Conservation (phyloP, 2,329 filamentous ascomycete species). For the Claviceps pazoutovae region DNA sequence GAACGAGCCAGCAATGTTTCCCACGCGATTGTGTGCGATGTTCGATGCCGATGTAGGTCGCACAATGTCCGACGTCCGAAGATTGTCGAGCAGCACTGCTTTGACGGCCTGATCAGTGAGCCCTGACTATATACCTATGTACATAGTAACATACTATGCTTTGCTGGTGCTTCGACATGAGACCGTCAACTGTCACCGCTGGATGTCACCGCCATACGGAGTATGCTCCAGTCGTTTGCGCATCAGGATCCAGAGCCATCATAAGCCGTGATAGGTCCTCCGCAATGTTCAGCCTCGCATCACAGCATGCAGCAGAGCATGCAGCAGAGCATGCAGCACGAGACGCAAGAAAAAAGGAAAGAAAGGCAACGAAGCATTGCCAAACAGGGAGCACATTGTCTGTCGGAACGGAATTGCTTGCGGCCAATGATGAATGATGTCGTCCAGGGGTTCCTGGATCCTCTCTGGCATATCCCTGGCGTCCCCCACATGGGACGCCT, state of each 20-base stretch:
- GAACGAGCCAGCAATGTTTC: too few species aligned
- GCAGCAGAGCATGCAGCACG: background rate
- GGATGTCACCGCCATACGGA: too few species aligned
- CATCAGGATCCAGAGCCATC: background rate
- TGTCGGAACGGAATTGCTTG: constrained; percentile 1
- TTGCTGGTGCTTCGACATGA: too few species aligned
- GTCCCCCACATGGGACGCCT: background rate
- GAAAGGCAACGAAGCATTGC: background rate
- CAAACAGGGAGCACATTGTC: background rate
- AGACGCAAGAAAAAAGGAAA: background rate
- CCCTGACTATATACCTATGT: too few species aligned
- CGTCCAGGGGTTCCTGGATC: background rate
- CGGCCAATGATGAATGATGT: background rate
- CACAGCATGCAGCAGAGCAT: background rate
- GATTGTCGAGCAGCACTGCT: background rate
- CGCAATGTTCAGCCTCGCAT: background rate
- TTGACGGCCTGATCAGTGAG: background rate
- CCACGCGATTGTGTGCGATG: too few species aligned
- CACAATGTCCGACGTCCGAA: background rate
- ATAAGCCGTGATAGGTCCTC: too few species aligned
- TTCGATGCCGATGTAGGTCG: too few species aligned
- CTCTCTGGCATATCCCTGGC: background rate
- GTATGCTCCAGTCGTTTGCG: background rate
- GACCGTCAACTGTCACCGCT: background rate
- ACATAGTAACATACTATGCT: too few species aligned